These are phyloP conservation scores for Beta corolliflora DNA, from an alignment of 179 eudicot species.

Conservation along the genomic window DNA sequence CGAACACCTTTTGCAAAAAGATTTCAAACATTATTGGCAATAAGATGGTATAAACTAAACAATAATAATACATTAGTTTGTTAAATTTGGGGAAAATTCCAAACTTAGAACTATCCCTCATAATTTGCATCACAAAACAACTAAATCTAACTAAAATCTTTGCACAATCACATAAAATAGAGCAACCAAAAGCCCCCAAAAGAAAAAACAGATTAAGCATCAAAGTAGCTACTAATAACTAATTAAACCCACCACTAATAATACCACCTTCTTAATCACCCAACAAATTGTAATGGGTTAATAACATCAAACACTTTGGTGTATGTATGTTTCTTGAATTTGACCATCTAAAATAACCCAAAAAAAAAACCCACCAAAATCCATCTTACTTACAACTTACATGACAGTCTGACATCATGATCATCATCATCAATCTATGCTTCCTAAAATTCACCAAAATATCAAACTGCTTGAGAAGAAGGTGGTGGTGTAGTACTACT, in stretches of 20 bases:
- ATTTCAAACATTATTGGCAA: not conserved
- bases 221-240: not conserved
- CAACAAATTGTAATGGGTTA: slow-evolving; percentile 26
- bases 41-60: not conserved
- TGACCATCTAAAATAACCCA: not conserved
- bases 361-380: slow-evolving; percentile 5
- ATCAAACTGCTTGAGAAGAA: slow-evolving; percentile 25
- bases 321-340: slow-evolving; percentile 8
- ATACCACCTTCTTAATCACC: slow-evolving; percentile 19
- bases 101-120: not conserved
- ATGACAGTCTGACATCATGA: slow-evolving; percentile 16
- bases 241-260: slow-evolving; percentile 26
- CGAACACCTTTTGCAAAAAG: not conserved
- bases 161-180: slow-evolving; percentile 28
- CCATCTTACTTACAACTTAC: slow-evolving; percentile 21
- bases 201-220: slow-evolving; percentile 6
- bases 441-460: not conserved
- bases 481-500: not conserved
- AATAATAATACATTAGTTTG: not conserved
- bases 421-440: not conserved
- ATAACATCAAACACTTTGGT: slow-evolving; percentile 15
- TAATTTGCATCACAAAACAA: not conserved
- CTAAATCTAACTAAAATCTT: slow-evolving; percentile 8
- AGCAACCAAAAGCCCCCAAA: not conserved
- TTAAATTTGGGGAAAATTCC: not conserved